Evolutionary conservation across 2,329 filamentous ascomycete genomes (phyloP).

Genomic region (Metarhizium anisopliae): DNA sequence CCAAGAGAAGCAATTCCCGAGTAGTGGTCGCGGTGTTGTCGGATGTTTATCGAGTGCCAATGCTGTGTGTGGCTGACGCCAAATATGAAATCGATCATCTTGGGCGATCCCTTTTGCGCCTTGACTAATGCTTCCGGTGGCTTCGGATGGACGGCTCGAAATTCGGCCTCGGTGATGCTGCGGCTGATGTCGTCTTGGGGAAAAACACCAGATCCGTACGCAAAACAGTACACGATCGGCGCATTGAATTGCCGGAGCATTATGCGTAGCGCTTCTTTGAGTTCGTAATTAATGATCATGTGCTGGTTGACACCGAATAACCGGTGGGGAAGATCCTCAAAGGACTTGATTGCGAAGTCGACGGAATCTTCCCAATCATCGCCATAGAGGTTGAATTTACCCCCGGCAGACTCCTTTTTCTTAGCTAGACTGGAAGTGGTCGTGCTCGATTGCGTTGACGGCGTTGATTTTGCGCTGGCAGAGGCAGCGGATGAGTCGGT

Average conservation of each 20-base stretch:
- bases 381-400: constrained; percentile 27
- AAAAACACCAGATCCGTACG: constrained; percentile 95
- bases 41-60: constrained; percentile 90
- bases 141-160: constrained; percentile 66
- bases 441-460: constrained; percentile 6
- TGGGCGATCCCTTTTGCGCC: constrained; percentile 78
- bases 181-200: constrained; percentile 55
- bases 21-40: constrained; percentile 86
- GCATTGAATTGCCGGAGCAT: constrained; percentile 88
- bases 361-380: constrained; percentile 35
- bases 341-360: constrained; percentile 32
- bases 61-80: constrained; percentile 91
- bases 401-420: constrained; percentile 16
- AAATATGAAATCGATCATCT: constrained; percentile 99
- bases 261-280: constrained; percentile 80
- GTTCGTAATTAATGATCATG: constrained; percentile 90
- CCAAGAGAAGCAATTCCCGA: constrained; percentile 76
- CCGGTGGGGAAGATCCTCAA: constrained; percentile 35
- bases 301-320: constrained; percentile 90
- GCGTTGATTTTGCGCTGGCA: background rate
- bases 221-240: constrained; percentile 92
- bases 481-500: background rate
- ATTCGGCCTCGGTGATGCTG: constrained; percentile 45
- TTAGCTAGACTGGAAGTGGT: constrained; percentile 3
- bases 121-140: constrained; percentile 73